These are phyloP conservation scores for Plasmopara muralis DNA, from an alignment of 352 stramenopile species.

Conservation along the genomic window DNA sequence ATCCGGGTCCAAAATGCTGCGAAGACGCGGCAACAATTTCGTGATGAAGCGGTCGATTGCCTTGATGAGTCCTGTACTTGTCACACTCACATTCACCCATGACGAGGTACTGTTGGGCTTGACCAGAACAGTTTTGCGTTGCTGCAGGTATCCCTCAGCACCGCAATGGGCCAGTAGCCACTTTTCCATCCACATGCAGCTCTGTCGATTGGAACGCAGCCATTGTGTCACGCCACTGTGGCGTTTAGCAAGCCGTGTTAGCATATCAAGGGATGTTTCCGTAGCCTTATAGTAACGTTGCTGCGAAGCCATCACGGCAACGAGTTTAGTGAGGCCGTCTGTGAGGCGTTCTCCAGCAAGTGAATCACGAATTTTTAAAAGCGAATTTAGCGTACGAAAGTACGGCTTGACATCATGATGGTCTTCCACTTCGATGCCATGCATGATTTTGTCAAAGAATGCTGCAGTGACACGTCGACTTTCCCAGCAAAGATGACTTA, in stretches of 20 bases:
- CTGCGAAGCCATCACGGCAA: constrained; percentile 78
- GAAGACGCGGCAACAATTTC: constrained; percentile 54
- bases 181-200: constrained; percentile 77
- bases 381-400: constrained; percentile 76
- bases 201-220: constrained; percentile 58
- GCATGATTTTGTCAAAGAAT: constrained; percentile 60
- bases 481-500: constrained; percentile 76
- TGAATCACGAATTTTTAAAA: constrained; percentile 75
- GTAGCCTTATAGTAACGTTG: constrained; percentile 85
- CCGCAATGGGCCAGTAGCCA: constrained; percentile 69
- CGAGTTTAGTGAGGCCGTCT: constrained; percentile 61
- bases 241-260: constrained; percentile 73
- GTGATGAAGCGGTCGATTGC: constrained; percentile 53
- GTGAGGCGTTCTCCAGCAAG: constrained; percentile 50
- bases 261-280: constrained; percentile 81
- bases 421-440: constrained; percentile 73
- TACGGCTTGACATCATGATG: constrained; percentile 86
- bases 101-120: constrained; percentile 81
- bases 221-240: constrained; percentile 54
- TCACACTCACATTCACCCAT: constrained; percentile 64
- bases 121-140: constrained; percentile 68
- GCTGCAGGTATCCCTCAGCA: constrained; percentile 57
- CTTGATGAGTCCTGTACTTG: constrained; percentile 49
- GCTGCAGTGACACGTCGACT: constrained; percentile 46
- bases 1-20: constrained; percentile 38